A percentile compares a stretch with the other conserved stretches of the same genome.
phyloP scores from a whole-genome alignment of 169 alveolate genomes.

The Plasmodium knowlesi region DNA sequence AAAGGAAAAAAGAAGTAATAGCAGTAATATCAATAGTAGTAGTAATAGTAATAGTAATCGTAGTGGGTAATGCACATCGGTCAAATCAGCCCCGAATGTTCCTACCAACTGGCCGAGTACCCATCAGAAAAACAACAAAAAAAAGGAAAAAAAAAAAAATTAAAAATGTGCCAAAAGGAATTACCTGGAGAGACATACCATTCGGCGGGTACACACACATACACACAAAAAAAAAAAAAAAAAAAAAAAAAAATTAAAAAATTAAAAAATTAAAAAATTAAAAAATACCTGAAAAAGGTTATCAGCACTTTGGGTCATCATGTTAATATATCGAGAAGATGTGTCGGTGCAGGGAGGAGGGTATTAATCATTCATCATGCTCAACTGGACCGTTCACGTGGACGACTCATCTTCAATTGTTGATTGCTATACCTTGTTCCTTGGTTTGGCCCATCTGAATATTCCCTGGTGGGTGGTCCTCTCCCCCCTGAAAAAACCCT shows the following conservation, averaged over 20 bases:
- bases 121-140: neutral
- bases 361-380: neutral
- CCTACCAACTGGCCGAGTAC: neutral
- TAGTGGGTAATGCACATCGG: neutral
- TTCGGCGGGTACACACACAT: neutral
- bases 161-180: neutral
- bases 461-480: neutral
- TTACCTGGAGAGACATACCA: neutral
- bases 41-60: too few relatives aligned
- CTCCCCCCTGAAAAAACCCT: neutral
- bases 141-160: too few relatives aligned
- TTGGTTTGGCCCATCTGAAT: too few relatives aligned
- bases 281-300: neutral
- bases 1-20: neutral
- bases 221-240: neutral
- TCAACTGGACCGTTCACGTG: neutral
- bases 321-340: neutral
- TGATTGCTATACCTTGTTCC: neutral
- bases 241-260: neutral
- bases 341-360: neutral
- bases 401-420: neutral
- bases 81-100: neutral
- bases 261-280: neutral
- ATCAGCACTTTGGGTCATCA: neutral
- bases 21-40: too few relatives aligned